Base-by-base conservation (phyloP, 1,284 basidiomycete genomes). In the Dichomitus squalens region DNA sequence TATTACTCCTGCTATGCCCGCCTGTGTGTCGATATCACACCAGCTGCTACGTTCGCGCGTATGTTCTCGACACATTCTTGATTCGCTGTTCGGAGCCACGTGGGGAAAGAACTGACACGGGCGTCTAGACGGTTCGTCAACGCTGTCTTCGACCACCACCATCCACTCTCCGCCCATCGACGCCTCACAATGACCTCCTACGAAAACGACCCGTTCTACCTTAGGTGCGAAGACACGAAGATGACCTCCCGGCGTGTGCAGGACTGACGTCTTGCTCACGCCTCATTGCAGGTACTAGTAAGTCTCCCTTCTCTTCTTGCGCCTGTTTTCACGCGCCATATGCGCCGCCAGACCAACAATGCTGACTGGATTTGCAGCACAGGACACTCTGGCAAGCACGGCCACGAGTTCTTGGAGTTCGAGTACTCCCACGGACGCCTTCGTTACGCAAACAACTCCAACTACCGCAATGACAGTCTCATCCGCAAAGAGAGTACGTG, bases 361-460 rank as follows among this genome's bases (percentile, higher is more conserved):
- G 36, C 63, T 65, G 36, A 64, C 58, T 20, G 14, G 23, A 29
- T n/a, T 21, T 41, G 27, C 72, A 95, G 93, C 76, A 95, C 93
- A 43, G 95, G 95, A 23, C 95, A 97, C 75, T 93, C 93, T 66
- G 95, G 95, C 59, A 94, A 94, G 74, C 95, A 97, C 69, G 95
- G 95, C 18, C 95, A 97, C 77, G 95, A 97, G 73, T 99, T 99
- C 72, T 83, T 99, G 49, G 97, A 99, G 75, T 99, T 98, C 70
- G 96, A 99, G 76, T 98, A 98, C 78, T 92, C 92, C 11, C 91
- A 96, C 75, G 97, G 96, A 7, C 88, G 96, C 57, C 82, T 99
- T 63, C 86, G 96, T 66, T 99, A 99, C 73, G 96, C 97, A 61
- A 98, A 99, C 83, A 99, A 99, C 83, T 98, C 95, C 20, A 99